A percentile compares a stretch with the other conserved stretches of the same genome.
Evolutionary conservation across 1,139 yeast species (phyloP).

Genomic region (Pichia sp.): DNA sequence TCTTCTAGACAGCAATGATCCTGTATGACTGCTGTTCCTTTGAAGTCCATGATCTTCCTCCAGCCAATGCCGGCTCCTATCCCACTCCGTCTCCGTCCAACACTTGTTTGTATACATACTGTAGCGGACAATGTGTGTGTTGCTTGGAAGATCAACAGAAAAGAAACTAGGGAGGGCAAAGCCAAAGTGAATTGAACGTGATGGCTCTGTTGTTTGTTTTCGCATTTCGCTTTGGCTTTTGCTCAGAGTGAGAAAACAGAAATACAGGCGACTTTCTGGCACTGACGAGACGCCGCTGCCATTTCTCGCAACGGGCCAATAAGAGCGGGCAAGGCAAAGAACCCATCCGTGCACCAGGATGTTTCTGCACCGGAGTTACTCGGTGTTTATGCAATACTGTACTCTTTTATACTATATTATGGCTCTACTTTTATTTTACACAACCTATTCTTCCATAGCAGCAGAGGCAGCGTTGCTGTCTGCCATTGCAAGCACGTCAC

Average conservation of each 20-base stretch:
- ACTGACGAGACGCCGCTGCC: not conserved
- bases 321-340: too few species aligned
- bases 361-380: not conserved
- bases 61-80: not conserved
- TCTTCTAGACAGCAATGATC: too few species aligned
- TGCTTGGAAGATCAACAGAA: not conserved
- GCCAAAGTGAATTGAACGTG: not conserved
- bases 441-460: not conserved
- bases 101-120: not conserved
- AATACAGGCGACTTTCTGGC: not conserved
- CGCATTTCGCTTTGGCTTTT: not conserved
- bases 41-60: not conserved
- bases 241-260: not conserved
- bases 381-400: not conserved
- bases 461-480: not conserved
- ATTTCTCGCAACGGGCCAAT: not conserved
- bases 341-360: not conserved
- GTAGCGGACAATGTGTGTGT: not conserved
- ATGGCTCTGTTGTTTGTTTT: not conserved
- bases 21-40: not conserved
- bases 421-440: too few species aligned
- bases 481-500: slow-evolving; percentile 25
- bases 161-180: not conserved
- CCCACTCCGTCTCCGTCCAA: not conserved
- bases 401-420: not conserved